Percentiles rank a stretch among this genome's conserved stretches.
Evolutionary conservation across 2,329 filamentous ascomycete species (phyloP).

Genomic region (Diaporthe capsici): DNA sequence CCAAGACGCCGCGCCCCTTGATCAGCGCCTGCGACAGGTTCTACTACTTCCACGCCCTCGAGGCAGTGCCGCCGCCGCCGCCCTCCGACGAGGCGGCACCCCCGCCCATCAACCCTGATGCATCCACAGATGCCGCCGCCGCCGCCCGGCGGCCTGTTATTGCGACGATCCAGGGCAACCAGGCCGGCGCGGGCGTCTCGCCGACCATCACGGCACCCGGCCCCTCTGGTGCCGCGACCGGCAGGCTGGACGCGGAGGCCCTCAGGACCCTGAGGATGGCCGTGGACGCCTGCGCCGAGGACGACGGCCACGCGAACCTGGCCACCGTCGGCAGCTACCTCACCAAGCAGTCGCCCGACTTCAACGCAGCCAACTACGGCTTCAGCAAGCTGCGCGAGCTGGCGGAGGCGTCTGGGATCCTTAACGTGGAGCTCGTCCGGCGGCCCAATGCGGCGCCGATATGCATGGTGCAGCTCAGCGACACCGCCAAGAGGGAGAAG

Average conservation of each 20-base stretch:
- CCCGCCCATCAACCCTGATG: neutral
- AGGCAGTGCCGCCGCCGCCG: neutral
- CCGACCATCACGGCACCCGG: neutral
- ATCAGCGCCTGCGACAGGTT: constrained; percentile 53
- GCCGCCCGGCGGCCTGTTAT: neutral
- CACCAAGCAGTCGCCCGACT: constrained; percentile 48
- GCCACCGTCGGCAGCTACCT: constrained; percentile 47
- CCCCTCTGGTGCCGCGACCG: neutral
- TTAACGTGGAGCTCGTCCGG: constrained; percentile 31
- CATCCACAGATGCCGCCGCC: neutral
- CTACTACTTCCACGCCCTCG: constrained; percentile 47
- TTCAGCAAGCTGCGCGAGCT: constrained; percentile 46
- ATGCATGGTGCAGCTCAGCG: constrained; percentile 36
- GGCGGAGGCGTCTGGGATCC: constrained; percentile 33
- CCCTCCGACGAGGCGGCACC: neutral
- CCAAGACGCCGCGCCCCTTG: constrained; percentile 51
- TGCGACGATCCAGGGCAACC: neutral
- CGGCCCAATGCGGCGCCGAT: neutral
- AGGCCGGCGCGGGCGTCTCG: neutral
- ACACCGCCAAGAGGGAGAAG: neutral
- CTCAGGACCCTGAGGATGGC: constrained; percentile 41
- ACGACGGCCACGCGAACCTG: constrained; percentile 50
- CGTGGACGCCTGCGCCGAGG: constrained; percentile 43
- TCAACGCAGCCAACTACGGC: constrained; percentile 49
- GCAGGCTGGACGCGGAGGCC: neutral